Conservation (phyloP, 305 asterid genomes). For the Caryopteris hybrid region DNA sequence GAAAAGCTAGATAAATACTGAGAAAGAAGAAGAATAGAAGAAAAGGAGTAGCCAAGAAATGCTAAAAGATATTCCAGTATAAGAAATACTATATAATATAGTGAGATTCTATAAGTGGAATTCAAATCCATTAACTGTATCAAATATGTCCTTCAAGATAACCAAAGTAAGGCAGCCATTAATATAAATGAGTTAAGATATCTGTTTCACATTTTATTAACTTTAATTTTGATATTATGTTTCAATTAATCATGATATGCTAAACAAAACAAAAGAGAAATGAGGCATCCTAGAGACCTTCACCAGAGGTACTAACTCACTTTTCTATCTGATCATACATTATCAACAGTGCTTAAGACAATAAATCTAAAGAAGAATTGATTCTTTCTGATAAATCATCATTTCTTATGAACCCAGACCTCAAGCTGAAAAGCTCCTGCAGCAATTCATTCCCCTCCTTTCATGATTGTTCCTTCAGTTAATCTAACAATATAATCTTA, state of each 20-base stretch:
- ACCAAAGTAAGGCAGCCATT: neutral
- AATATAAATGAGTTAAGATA: neutral
- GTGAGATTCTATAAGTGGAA: neutral
- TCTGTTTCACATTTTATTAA: too few species aligned
- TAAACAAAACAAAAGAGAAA: neutral
- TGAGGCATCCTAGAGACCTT: neutral
- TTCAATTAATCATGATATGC: neutral
- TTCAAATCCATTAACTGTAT: neutral
- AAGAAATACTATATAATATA: neutral
- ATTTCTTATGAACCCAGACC: too few species aligned
- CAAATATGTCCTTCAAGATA: neutral
- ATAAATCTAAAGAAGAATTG: too few species aligned
- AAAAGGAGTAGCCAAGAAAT: neutral
- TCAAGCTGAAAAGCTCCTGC: too few species aligned
- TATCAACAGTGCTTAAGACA: neutral
- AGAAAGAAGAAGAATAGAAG: neutral
- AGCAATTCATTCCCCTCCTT: neutral
- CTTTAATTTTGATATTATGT: neutral
- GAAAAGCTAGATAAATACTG: neutral
- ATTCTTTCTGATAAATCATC: too few species aligned
- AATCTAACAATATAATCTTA: neutral
- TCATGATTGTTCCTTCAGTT: neutral
- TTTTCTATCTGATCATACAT: neutral
- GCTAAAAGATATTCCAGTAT: neutral
- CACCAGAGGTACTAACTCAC: neutral